Evolutionary conservation across 1,284 basidiomycete genomes (phyloP).

Genomic region (Phylloporus sp.): DNA sequence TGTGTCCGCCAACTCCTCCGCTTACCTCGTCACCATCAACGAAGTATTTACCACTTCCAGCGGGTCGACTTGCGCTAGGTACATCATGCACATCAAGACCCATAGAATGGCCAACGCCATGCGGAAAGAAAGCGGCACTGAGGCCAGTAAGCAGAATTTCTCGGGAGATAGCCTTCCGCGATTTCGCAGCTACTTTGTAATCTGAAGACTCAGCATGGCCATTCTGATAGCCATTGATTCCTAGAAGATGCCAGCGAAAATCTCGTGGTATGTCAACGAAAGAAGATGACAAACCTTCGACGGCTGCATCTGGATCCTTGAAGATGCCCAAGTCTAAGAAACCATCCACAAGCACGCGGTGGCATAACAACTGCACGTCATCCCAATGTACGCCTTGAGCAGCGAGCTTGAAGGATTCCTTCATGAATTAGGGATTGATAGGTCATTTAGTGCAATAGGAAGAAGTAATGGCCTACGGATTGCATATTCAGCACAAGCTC

Average conservation of each 20-base stretch:
- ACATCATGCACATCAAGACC: slow-evolving; percentile 92
- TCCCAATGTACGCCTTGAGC: slow-evolving; percentile 87
- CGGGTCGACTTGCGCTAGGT: slow-evolving; percentile 75
- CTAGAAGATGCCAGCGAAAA: slow-evolving; percentile 11
- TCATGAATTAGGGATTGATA: slow-evolving; percentile 4
- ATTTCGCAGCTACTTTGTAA: slow-evolving; percentile 20
- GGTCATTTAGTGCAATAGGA: slow-evolving; percentile 4
- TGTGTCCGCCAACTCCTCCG: slow-evolving; percentile 46
- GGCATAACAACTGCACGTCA: slow-evolving; percentile 80
- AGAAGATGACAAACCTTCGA: slow-evolving; percentile 21
- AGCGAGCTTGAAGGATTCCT: slow-evolving; percentile 75
- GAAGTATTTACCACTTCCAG: slow-evolving; percentile 51
- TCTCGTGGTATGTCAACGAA: not conserved
- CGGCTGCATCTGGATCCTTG: slow-evolving; percentile 51
- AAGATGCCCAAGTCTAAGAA: slow-evolving; percentile 90
- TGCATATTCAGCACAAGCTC: slow-evolving; percentile 90
- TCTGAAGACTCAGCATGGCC: not conserved
- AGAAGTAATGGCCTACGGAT: slow-evolving; percentile 45
- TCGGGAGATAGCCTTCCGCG: slow-evolving; percentile 28
- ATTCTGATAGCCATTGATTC: slow-evolving; percentile 8
- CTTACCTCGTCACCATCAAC: slow-evolving; percentile 11
- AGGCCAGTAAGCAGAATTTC: slow-evolving; percentile 77
- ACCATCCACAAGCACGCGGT: slow-evolving; percentile 78
- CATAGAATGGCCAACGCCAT: slow-evolving; percentile 88
- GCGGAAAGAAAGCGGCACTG: slow-evolving; percentile 88